These are phyloP conservation scores for Harringtonia aguacate DNA, from an alignment of 2,329 filamentous ascomycete species.

Conservation along the genomic window DNA sequence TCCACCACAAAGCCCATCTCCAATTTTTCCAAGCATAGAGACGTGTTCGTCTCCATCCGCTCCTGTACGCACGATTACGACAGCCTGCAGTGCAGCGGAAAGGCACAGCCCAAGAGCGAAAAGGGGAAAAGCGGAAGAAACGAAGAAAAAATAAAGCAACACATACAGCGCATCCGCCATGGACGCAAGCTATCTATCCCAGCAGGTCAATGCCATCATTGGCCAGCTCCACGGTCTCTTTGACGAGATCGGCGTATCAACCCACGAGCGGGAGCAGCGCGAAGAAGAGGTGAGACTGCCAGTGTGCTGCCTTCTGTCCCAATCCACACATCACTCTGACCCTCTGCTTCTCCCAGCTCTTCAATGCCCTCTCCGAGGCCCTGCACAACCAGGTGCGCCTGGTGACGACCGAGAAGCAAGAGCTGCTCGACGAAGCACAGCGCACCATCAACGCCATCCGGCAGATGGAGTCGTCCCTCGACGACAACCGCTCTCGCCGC, in stretches of 20 bases:
- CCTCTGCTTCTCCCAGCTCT: constrained; percentile 54
- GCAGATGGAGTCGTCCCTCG: constrained; percentile 87
- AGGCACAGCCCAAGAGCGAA: too few species aligned
- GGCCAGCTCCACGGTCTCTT: constrained; percentile 88
- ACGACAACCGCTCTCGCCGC: constrained; percentile 58
- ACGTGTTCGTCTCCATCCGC: too few species aligned
- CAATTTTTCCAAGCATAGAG: too few species aligned
- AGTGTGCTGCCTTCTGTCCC: too few species aligned
- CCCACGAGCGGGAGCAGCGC: constrained; percentile 80
- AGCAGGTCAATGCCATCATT: constrained; percentile 92
- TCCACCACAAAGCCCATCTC: too few species aligned
- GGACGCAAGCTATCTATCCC: constrained; percentile 86
- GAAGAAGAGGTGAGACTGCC: constrained; percentile 68
- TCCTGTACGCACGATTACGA: too few species aligned
- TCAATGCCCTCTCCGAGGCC: constrained; percentile 82
- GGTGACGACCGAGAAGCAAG: constrained; percentile 80
- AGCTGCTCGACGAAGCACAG: constrained; percentile 81
- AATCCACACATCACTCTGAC: background rate
- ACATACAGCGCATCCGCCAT: constrained; percentile 33
- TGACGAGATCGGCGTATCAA: constrained; percentile 93
- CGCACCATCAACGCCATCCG: constrained; percentile 74
- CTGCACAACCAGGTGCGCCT: constrained; percentile 80
- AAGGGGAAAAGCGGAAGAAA: too few species aligned
- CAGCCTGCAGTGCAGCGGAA: too few species aligned
- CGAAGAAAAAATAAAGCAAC: too few species aligned